Evolutionary conservation across 2,329 filamentous ascomycete genomes (phyloP).

Genomic region (Nemania abortiva): DNA sequence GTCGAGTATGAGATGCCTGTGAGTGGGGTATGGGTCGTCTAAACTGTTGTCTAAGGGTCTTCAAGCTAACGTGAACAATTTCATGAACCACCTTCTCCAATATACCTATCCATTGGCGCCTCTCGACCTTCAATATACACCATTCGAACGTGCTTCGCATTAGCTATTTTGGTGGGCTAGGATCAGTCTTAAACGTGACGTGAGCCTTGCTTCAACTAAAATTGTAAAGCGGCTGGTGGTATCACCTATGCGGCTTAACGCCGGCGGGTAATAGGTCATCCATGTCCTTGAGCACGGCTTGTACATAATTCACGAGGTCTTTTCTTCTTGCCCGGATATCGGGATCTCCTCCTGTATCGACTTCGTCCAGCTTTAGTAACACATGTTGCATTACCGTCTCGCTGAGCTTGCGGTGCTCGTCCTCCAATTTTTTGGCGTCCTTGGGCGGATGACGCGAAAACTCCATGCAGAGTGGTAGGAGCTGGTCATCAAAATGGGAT

Average conservation of each 20-base stretch:
- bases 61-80: constrained; percentile 8
- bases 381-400: constrained; percentile 83
- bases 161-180: constrained; percentile 7
- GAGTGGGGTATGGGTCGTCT: constrained; percentile 17
- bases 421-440: constrained; percentile 75
- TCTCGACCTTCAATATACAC: constrained; percentile 7
- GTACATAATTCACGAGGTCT: constrained; percentile 78
- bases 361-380: constrained; percentile 79
- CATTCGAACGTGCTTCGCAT: constrained; percentile 19
- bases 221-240: not conserved
- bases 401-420: constrained; percentile 79
- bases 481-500: constrained; percentile 71
- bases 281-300: constrained; percentile 73
- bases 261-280: constrained; percentile 60
- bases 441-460: constrained; percentile 73
- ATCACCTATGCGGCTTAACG: constrained; percentile 39
- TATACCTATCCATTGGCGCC: constrained; percentile 3
- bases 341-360: constrained; percentile 77
- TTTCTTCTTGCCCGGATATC: constrained; percentile 75
- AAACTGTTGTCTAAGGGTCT: constrained; percentile 20
- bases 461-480: constrained; percentile 73
- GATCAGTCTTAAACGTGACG: not conserved
- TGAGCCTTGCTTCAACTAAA: not conserved
- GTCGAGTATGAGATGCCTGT: constrained; percentile 6
- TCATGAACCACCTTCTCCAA: constrained; percentile 10